Evolutionary conservation across 306 rosid species (phyloP), one percentile per base, ranked within the genome.

Genomic region (Cicer cuneatum): DNA sequence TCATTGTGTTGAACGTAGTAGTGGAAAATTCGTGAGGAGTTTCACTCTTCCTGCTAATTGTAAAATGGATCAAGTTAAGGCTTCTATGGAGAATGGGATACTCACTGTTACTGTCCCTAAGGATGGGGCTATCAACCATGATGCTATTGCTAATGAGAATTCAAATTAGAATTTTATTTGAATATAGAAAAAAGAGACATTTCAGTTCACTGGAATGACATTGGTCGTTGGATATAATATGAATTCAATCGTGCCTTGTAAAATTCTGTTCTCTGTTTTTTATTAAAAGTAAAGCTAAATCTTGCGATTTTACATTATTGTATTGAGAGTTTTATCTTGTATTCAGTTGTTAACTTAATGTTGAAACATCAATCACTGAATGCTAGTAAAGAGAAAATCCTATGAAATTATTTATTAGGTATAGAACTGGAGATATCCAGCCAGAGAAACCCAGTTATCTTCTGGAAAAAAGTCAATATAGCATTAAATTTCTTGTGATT

Each of bases 91-190:
- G 0, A 46, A 82, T 69, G 86, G 86, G 18, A 73, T 82, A 59
- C 86, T 82, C 29, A 68, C 56, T 7, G 82, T 78, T 7, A 82
- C 83, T 18, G 76, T 82, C 0, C 83, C 83, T 1, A 78, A 78
- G 37, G 60, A 52, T 1, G 74, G 4, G n/a, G 46, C 13, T 10
- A 2, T 0, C 68, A 33, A 58, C 13, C 0, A 0, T 59, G 10
- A 75, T 3, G 14, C 12, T n/a, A 21, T 37, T 48, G 38, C 80
- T 29, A 56, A 56, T 21, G 39, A 54, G 18, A 72, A 7, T 43
- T 51, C 54, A 0, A 13, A 71, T 37, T 29, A 29, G 35, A 29
- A 29, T 29, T 29, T 29, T 29, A 29, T 29, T 29, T 29, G 5
- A 4, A 29, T 15, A 15, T 51, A 14, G 7, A 51, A 49, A n/a